A percentile compares a stretch with the other conserved stretches of the same genome.
phyloP scores from a whole-genome alignment of 1,284 basidiomycete genomes.

The Wallemia mellicola region DNA sequence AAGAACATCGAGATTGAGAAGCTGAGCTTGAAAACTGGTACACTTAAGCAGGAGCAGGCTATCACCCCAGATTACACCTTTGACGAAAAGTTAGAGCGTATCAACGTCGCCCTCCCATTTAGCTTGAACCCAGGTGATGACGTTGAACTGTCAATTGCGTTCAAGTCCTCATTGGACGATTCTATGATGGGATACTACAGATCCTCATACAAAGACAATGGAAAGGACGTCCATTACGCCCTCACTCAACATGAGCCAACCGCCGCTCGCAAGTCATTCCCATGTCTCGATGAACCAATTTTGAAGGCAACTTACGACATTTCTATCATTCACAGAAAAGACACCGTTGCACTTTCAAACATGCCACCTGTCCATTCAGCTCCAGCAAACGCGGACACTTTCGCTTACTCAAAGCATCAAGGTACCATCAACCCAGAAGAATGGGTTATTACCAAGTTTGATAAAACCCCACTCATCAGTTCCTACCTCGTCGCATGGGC shows the following conservation, averaged over 20 bases:
- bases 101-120: slow-evolving; percentile 26
- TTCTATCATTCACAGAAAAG: slow-evolving; percentile 45
- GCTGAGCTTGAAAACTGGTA: slow-evolving; percentile 30
- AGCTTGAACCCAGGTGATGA: slow-evolving; percentile 17
- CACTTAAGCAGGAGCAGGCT: slow-evolving; percentile 25
- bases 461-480: slow-evolving; percentile 30
- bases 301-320: slow-evolving; percentile 65
- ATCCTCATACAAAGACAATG: slow-evolving; percentile 15
- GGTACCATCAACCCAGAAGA: slow-evolving; percentile 9
- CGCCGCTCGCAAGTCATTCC: slow-evolving; percentile 29
- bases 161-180: slow-evolving; percentile 20
- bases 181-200: slow-evolving; percentile 23
- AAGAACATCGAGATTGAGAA: slow-evolving; percentile 33
- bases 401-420: slow-evolving; percentile 4
- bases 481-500: slow-evolving; percentile 33
- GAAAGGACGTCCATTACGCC: slow-evolving; percentile 25
- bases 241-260: slow-evolving; percentile 61
- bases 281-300: slow-evolving; percentile 66
- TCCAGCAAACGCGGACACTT: slow-evolving; percentile 11
- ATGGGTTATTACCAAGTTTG: slow-evolving; percentile 27
- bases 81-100: slow-evolving; percentile 31
- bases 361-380: slow-evolving; percentile 40
- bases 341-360: slow-evolving; percentile 35
- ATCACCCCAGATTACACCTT: slow-evolving; percentile 21
- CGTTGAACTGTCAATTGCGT: not conserved